Evolutionary conservation across 768 basidiomycete species (phyloP).

Genomic region (Leccinum uliginosum): DNA sequence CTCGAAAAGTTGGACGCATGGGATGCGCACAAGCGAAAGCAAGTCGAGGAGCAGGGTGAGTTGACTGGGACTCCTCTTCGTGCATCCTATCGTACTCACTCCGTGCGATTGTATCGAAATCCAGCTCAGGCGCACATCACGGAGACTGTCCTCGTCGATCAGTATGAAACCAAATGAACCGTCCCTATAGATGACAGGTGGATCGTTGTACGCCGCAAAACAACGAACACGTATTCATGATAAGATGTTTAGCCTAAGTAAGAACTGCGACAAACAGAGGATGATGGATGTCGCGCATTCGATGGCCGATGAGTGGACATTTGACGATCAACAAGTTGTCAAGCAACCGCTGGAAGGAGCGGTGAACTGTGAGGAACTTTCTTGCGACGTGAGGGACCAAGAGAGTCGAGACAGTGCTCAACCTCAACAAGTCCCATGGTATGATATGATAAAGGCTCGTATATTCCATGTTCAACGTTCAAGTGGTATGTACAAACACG

Average conservation of each 20-base stretch:
- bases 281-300: background rate
- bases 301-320: background rate
- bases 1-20: slow-evolving; percentile 2
- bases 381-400: background rate
- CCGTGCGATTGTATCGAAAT: background rate
- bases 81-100: background rate
- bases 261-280: background rate
- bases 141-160: background rate
- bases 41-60: background rate
- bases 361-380: no score
- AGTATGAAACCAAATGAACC: background rate
- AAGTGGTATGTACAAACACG: background rate
- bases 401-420: no score
- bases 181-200: no score
- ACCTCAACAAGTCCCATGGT: background rate
- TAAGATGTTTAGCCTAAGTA: background rate
- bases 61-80: background rate
- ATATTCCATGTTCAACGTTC: background rate
- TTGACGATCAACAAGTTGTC: background rate
- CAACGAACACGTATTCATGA: background rate
- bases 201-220: slow-evolving; percentile 2
- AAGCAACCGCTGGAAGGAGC: no score
- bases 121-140: background rate
- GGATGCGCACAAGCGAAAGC: background rate
- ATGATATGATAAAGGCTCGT: background rate